These are phyloP conservation scores for Hammondia hammondi DNA, from an alignment of 169 alveolate genomes.

Conservation along the genomic window DNA sequence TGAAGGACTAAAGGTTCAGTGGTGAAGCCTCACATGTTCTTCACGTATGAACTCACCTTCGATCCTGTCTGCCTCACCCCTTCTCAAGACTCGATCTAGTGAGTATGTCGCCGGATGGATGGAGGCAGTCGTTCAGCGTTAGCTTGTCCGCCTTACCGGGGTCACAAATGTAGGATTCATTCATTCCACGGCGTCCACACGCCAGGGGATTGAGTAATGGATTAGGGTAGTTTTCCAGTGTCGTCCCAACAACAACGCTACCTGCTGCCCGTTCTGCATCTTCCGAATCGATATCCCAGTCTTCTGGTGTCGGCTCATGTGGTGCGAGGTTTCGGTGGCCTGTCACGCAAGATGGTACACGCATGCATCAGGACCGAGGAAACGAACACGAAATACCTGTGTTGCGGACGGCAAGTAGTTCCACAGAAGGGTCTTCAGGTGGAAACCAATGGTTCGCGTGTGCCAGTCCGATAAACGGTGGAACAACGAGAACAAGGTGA, in stretches of 20 bases:
- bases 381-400: neutral
- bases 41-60: slow-evolving; percentile 35
- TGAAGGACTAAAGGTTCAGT: neutral
- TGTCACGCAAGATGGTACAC: neutral
- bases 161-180: slow-evolving; percentile 68
- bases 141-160: slow-evolving; percentile 45
- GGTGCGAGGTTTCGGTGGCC: slow-evolving; percentile 20
- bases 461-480: neutral
- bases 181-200: slow-evolving; percentile 67
- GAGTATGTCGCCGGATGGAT: neutral
- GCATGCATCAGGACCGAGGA: neutral
- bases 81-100: slow-evolving; percentile 52
- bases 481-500: neutral
- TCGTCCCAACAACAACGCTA: slow-evolving; percentile 42
- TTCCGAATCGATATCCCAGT: slow-evolving; percentile 46
- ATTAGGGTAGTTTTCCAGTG: slow-evolving; percentile 68
- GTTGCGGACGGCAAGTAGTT: neutral
- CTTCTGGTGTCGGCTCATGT: slow-evolving; percentile 66
- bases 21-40: neutral
- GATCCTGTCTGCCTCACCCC: slow-evolving; percentile 57
- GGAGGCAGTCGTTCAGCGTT: neutral
- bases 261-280: slow-evolving; percentile 35
- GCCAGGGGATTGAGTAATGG: slow-evolving; percentile 69
- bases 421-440: neutral
- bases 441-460: neutral